Conservation (phyloP, 2,329 filamentous ascomycete species). For the Tolypocladium ophioglossoides region DNA sequence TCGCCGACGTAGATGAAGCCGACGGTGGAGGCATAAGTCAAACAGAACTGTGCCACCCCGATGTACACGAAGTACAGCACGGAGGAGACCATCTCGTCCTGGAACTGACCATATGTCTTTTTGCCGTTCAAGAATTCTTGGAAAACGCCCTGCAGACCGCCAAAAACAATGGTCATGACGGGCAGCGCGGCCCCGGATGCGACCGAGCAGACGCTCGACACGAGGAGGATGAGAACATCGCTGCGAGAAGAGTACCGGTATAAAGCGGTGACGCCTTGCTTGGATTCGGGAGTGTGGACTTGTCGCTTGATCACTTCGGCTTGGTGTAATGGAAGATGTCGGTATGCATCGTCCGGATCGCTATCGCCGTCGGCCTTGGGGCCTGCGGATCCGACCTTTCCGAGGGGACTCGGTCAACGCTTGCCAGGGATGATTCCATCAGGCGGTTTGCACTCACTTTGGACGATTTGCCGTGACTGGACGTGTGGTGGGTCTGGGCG, state of each 20-base stretch:
- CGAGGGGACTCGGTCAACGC: too few species aligned
- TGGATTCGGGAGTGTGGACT: constrained; percentile 51
- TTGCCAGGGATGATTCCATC: too few species aligned
- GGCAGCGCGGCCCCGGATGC: constrained; percentile 67
- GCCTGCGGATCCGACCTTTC: constrained; percentile 6
- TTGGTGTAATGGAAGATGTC: constrained; percentile 55
- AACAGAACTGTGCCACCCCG: constrained; percentile 68
- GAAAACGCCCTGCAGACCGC: constrained; percentile 63
- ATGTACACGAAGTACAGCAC: constrained; percentile 82
- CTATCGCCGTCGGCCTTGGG: constrained; percentile 17
- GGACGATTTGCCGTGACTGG: too few species aligned
- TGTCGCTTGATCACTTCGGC: constrained; percentile 58
- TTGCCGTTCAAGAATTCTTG: constrained; percentile 46
- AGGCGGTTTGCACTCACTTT: too few species aligned
- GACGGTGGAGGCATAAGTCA: constrained; percentile 72
- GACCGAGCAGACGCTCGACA: constrained; percentile 55
- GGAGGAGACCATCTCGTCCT: constrained; percentile 45
- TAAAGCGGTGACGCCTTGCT: constrained; percentile 53
- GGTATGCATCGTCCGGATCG: constrained; percentile 42
- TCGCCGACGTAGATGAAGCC: constrained; percentile 85
- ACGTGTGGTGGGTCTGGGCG: too few species aligned
- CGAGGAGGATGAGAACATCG: constrained; percentile 52
- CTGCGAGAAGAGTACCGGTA: constrained; percentile 59
- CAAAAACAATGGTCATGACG: constrained; percentile 74
- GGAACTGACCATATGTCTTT: constrained; percentile 46